Base-by-base conservation (phyloP, 345 rosid genomes). In the Durio zibethinus region DNA sequence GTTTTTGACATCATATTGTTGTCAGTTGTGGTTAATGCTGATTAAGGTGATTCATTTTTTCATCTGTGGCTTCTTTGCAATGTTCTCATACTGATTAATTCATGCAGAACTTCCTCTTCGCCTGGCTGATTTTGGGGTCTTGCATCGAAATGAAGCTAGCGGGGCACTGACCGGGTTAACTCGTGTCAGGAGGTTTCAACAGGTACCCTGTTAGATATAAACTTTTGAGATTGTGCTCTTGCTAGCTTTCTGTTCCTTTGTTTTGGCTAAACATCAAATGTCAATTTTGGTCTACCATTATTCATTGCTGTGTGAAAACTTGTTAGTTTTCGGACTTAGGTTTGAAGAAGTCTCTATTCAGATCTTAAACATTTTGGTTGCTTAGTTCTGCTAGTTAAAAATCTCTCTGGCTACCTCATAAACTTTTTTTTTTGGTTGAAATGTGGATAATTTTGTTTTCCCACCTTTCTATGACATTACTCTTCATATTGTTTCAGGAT, bases 111-210 rank as follows among this genome's bases (percentile, higher is more conserved):
- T 97, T 81, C 99, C 98, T 80, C 86, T 97, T 76, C 87, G 98
- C 73, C 45, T 91, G 79, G 99, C 99, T 75, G 98, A 97, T 87
- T 97, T 92, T 83, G 99, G 99, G 56, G 98, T 89, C 73, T 82
- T 97, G 86, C 98, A 94, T 83, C 97, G 96, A 18, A 94, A 97
- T 61, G 99, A 94, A 85, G 97, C 99, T 75, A 92, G 98, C 86
- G 99, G 97, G 78, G 98, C 96, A 43, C 96, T 97, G 74, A 90
- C 92, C 76, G 97, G 99, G 77, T 85, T 97, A 85, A 94, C 96
- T 78, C 97, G 97, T 73, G 97, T 92, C 72, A 89, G 98, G 81
- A 93, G 99, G 83, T 94, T 97, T 87, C 97, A 94, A 85, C 99
- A 97, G 98, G 99, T 96, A 80, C 80, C 20, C 6, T 62, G 75